A percentile compares a stretch with the other conserved stretches of the same genome.
phyloP scores from a whole-genome alignment of 2,329 filamentous ascomycete genomes.

The Oidium heveae region DNA sequence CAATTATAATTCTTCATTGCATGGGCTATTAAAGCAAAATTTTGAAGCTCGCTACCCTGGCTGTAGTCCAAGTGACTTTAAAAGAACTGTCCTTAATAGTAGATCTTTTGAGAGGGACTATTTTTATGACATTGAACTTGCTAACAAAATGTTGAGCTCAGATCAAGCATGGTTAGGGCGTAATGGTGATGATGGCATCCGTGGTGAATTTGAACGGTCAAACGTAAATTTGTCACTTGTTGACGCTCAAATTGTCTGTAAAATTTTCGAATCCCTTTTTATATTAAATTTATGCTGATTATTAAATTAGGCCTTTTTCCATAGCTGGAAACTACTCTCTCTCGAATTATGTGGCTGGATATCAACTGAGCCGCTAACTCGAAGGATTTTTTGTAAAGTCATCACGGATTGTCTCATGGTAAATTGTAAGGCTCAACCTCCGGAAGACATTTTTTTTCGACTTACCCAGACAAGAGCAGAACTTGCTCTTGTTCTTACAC shows the following conservation, averaged over 20 bases:
- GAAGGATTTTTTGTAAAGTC: conserved; percentile 27
- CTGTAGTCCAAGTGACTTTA: conserved; percentile 53
- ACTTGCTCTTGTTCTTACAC: conserved; percentile 58
- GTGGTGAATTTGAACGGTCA: conserved; percentile 57
- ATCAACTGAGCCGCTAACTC: conserved; percentile 6
- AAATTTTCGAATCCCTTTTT: neutral
- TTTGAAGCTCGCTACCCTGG: conserved; percentile 54
- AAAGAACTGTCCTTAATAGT: conserved; percentile 41
- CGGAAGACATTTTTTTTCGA: conserved; percentile 59
- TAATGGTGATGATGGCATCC: conserved; percentile 46
- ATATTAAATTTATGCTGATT: conserved; percentile 8
- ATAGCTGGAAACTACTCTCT: conserved; percentile 72
- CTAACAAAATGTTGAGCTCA: conserved; percentile 48
- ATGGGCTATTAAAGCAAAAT: conserved; percentile 65
- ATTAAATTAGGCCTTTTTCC: conserved; percentile 39
- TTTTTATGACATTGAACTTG: conserved; percentile 61
- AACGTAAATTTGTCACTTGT: conserved; percentile 83
- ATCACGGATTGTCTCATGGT: conserved; percentile 53
- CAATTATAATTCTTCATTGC: conserved; percentile 67
- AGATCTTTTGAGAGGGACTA: conserved; percentile 48
- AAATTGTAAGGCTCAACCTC: conserved; percentile 46
- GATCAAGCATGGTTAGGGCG: conserved; percentile 54
- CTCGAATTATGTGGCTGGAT: conserved; percentile 48
- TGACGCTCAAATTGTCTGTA: conserved; percentile 60
- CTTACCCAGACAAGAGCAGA: conserved; percentile 55